These are phyloP conservation scores for Austroboletus festivus DNA, from an alignment of 768 basidiomycete species.

Conservation along the genomic window DNA sequence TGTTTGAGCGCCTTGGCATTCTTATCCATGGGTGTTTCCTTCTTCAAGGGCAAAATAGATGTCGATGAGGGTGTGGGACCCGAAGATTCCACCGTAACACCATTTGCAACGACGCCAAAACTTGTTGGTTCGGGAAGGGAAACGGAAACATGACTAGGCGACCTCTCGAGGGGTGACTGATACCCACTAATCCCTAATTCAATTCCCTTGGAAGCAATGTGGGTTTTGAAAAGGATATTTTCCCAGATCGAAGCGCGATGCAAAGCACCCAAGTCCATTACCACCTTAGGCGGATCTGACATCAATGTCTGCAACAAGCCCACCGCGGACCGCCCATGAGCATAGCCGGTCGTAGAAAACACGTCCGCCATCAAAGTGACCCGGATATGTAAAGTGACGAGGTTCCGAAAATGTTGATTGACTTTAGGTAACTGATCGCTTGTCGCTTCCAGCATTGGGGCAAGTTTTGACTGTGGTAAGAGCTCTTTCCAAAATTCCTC, in stretches of 20 bases:
- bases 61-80: constrained; percentile 19
- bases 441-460: constrained; percentile 55
- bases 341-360: constrained; percentile 78
- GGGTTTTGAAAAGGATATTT: constrained; percentile 72
- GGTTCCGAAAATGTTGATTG: constrained; percentile 65
- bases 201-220: constrained; percentile 52
- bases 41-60: constrained; percentile 33
- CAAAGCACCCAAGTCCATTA: constrained; percentile 71
- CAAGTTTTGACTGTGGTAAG: constrained; percentile 55
- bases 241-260: constrained; percentile 87
- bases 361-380: constrained; percentile 84
- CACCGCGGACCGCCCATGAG: constrained; percentile 74
- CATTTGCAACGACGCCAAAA: constrained; percentile 32
- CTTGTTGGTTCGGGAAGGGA: constrained; percentile 40
- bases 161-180: constrained; percentile 47
- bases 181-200: constrained; percentile 42
- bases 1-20: constrained; percentile 80
- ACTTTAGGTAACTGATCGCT: constrained; percentile 47
- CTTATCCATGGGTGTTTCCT: constrained; percentile 48
- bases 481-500: constrained; percentile 64
- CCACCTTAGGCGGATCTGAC: constrained; percentile 56
- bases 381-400: constrained; percentile 75
- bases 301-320: constrained; percentile 73
- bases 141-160: constrained; percentile 41
- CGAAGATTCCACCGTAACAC: constrained; percentile 24